Evolutionary conservation across 2,329 filamentous ascomycete species (phyloP).

Genomic region (Trichoderma asperellum): DNA sequence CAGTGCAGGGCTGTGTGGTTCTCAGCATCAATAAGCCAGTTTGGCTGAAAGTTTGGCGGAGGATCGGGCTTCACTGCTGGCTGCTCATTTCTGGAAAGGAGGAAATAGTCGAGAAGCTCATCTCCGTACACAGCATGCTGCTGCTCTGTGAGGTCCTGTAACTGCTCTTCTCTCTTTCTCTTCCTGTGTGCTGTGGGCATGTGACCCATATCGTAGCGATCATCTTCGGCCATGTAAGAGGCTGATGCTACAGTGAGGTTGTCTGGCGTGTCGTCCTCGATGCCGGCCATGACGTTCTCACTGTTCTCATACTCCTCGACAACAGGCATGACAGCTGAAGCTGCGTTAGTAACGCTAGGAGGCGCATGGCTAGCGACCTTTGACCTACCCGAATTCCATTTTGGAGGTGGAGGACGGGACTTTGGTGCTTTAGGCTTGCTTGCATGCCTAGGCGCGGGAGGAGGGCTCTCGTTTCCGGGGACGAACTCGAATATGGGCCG

Average conservation of each 20-base stretch:
- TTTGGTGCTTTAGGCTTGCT: slow-evolving; percentile 82
- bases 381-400: slow-evolving; percentile 49
- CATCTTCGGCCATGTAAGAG: slow-evolving; percentile 83
- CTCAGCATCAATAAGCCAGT: slow-evolving; percentile 91
- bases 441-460: slow-evolving; percentile 89
- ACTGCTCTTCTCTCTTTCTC: slow-evolving; percentile 71
- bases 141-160: slow-evolving; percentile 71
- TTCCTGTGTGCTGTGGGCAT: slow-evolving; percentile 67
- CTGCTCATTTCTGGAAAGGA: slow-evolving; percentile 80
- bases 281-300: slow-evolving; percentile 61
- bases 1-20: slow-evolving; percentile 93
- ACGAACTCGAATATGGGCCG: slow-evolving; percentile 87
- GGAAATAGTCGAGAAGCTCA: slow-evolving; percentile 92
- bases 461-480: slow-evolving; percentile 83
- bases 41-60: slow-evolving; percentile 82
- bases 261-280: slow-evolving; percentile 81
- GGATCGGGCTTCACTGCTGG: slow-evolving; percentile 74
- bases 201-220: slow-evolving; percentile 72
- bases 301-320: slow-evolving; percentile 68
- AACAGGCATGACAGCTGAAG: slow-evolving; percentile 35
- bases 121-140: slow-evolving; percentile 92
- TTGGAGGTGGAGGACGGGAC: slow-evolving; percentile 52
- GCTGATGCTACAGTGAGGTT: slow-evolving; percentile 82
- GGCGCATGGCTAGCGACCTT: slow-evolving; percentile 10
- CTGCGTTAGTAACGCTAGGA: slow-evolving; percentile 32